A percentile compares a stretch with the other conserved stretches of the same genome.
Conservation (phyloP, 2,329 filamentous ascomycete genomes). For the Microascus cirrosus region DNA sequence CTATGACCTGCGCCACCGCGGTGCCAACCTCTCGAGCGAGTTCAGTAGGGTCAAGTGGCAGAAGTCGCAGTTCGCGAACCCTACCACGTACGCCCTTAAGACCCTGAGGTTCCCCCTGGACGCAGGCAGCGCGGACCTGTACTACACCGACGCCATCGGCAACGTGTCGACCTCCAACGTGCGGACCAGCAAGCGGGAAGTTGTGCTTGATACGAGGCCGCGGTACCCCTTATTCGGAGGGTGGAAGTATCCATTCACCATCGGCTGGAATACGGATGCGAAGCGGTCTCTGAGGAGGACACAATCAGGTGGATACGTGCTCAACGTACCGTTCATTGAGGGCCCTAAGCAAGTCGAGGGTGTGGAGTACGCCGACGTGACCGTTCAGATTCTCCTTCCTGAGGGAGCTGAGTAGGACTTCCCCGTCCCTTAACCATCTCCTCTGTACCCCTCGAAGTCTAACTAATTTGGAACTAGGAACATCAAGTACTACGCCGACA, state of each 20-base stretch:
- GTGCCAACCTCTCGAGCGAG: slow-evolving; percentile 61
- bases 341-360: slow-evolving; percentile 81
- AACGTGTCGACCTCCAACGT: slow-evolving; percentile 94
- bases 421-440: neutral
- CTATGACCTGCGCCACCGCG: slow-evolving; percentile 79
- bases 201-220: slow-evolving; percentile 81
- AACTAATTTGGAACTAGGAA: slow-evolving; percentile 46
- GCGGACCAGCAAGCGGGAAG: slow-evolving; percentile 64
- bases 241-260: slow-evolving; percentile 96
- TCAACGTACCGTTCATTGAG: slow-evolving; percentile 88
- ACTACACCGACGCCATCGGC: slow-evolving; percentile 92
- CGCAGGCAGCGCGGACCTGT: slow-evolving; percentile 72
- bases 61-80: slow-evolving; percentile 62
- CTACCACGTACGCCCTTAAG: slow-evolving; percentile 67
- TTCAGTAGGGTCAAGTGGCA: slow-evolving; percentile 73
- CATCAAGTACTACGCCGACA: slow-evolving; percentile 62
- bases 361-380: slow-evolving; percentile 71
- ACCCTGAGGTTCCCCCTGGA: slow-evolving; percentile 71
- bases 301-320: slow-evolving; percentile 59
- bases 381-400: slow-evolving; percentile 74
- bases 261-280: slow-evolving; percentile 89
- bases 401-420: slow-evolving; percentile 72
- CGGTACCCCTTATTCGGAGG: slow-evolving; percentile 94
- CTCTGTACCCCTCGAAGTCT: neutral
- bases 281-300: slow-evolving; percentile 62